Conservation (phyloP, 2,329 filamentous ascomycete genomes). For the Venturia asperata region DNA sequence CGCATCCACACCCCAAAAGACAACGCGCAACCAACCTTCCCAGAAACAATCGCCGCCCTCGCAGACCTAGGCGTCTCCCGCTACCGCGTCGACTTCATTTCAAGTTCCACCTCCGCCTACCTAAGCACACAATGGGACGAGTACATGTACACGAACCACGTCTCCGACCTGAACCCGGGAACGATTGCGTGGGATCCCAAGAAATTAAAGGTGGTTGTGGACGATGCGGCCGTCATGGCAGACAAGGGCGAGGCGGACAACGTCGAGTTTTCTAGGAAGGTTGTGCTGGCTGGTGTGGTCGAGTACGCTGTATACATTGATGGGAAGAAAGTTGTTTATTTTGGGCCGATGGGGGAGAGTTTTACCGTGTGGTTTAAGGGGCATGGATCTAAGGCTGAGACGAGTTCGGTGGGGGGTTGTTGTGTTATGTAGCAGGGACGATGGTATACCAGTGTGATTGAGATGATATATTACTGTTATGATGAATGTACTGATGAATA, state of each 20-base stretch:
- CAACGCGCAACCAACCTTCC: slow-evolving; percentile 11
- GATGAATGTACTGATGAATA: not conserved
- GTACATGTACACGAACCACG: slow-evolving; percentile 11
- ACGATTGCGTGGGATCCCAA: slow-evolving; percentile 3
- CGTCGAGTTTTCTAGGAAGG: not conserved
- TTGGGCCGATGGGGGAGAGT: slow-evolving; percentile 7
- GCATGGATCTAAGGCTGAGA: not conserved
- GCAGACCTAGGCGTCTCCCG: slow-evolving; percentile 8
- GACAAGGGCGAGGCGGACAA: not conserved
- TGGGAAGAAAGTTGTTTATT: slow-evolving; percentile 9
- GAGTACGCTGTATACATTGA: slow-evolving; percentile 12
- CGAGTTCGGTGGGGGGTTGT: not conserved
- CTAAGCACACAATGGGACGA: not conserved
- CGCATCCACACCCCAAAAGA: not conserved
- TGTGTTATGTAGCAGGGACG: not conserved
- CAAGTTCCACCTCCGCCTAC: slow-evolving; percentile 7
- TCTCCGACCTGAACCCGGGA: slow-evolving; percentile 3
- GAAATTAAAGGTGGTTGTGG: not conserved
- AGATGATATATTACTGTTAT: not conserved
- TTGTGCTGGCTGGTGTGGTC: slow-evolving; percentile 9
- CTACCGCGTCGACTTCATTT: slow-evolving; percentile 15
- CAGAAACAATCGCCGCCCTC: slow-evolving; percentile 2
- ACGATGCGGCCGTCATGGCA: not conserved
- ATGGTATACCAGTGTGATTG: not conserved
- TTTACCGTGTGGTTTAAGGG: not conserved